These are phyloP conservation scores for Eucalyptus fibrosa DNA, from an alignment of 345 rosid species.

Conservation along the genomic window DNA sequence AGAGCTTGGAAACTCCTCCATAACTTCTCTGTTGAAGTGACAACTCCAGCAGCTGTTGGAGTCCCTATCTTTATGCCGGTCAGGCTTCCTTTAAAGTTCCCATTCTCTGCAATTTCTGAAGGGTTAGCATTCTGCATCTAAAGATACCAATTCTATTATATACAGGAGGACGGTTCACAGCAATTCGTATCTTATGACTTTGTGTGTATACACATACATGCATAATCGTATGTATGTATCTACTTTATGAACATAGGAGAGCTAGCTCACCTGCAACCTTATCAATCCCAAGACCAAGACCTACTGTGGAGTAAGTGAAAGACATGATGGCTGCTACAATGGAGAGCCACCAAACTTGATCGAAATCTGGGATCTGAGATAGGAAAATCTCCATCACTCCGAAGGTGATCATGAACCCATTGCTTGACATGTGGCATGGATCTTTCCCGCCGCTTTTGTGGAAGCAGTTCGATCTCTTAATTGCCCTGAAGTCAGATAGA, in stretches of 20 bases:
- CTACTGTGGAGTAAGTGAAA: conserved; percentile 59
- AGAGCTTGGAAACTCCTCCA: conserved; percentile 72
- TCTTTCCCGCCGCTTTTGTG: conserved; percentile 50
- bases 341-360: conserved; percentile 82
- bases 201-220: neutral
- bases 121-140: neutral
- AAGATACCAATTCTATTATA: neutral
- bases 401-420: conserved; percentile 63
- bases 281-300: conserved; percentile 65
- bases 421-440: conserved; percentile 73
- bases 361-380: conserved; percentile 80
- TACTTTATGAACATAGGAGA: neutral
- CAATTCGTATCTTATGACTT: neutral
- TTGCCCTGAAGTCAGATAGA: conserved; percentile 34
- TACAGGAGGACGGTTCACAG: neutral
- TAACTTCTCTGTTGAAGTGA: conserved; percentile 29
- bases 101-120: conserved; percentile 15
- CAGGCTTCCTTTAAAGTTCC: conserved; percentile 37
- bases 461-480: conserved; percentile 75
- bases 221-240: neutral
- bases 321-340: conserved; percentile 79
- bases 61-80: conserved; percentile 45
- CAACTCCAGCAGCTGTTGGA: conserved; percentile 23
- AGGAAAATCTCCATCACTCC: conserved; percentile 58
- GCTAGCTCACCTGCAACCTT: conserved; percentile 34